Conservation (phyloP, 2,329 filamentous ascomycete genomes). For the Curvularia verruculosa region DNA sequence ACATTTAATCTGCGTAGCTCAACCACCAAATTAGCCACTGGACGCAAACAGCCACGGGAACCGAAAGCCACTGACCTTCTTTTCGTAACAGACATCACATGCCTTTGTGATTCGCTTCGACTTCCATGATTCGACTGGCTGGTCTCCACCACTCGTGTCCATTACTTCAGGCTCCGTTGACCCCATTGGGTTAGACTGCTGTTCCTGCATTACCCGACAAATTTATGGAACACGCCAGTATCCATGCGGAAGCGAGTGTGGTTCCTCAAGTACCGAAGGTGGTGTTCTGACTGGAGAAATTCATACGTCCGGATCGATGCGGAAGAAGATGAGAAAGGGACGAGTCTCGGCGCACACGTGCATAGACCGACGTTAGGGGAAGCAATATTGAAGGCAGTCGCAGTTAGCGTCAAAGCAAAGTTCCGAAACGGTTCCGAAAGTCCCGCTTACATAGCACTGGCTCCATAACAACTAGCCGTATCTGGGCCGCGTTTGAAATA, state of each 20-base stretch:
- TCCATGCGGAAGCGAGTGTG: neutral
- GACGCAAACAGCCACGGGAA: neutral
- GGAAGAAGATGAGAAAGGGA: neutral
- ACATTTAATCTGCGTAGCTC: neutral
- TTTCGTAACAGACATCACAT: conserved; percentile 2
- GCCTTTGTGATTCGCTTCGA: neutral
- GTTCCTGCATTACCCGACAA: neutral
- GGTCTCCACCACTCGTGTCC: neutral
- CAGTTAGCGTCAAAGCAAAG: neutral
- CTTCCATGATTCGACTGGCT: neutral
- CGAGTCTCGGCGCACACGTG: neutral
- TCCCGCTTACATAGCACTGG: neutral
- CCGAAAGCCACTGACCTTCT: conserved; percentile 1
- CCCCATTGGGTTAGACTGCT: neutral
- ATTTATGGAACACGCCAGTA: neutral
- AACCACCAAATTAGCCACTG: neutral
- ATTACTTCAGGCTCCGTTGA: neutral
- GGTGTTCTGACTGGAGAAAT: neutral
- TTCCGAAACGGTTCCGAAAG: neutral
- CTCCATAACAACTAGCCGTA: neutral
- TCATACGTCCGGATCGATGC: neutral
- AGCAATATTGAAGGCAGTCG: neutral
- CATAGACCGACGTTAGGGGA: neutral
- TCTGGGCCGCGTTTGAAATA: neutral
- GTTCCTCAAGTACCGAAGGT: conserved; percentile 1